phyloP scores from a whole-genome alignment of 106 monocot genomes.

The Gastrodia elata region DNA sequence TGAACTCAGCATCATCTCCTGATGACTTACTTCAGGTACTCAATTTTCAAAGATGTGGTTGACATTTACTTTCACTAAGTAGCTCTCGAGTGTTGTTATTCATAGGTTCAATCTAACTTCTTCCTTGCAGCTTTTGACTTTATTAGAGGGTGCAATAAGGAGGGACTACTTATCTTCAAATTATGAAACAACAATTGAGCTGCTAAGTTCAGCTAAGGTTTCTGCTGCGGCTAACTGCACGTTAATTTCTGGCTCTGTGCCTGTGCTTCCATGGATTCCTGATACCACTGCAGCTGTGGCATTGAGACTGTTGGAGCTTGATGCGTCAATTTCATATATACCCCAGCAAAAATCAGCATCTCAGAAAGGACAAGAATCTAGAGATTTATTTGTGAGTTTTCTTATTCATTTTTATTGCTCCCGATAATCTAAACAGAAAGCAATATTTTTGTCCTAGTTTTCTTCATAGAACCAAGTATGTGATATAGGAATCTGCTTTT shows the following conservation, averaged over 20 bases:
- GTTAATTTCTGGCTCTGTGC: conserved; percentile 32
- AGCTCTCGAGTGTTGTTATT: not conserved
- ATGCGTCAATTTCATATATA: conserved; percentile 66
- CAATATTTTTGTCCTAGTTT: not conserved
- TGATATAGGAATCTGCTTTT: not conserved
- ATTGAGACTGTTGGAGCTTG: conserved; percentile 77
- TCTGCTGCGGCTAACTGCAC: conserved; percentile 11
- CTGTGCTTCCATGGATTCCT: conserved; percentile 84
- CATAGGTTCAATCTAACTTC: too few relatives aligned
- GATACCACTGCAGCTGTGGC: conserved; percentile 62
- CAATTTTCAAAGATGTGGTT: not conserved
- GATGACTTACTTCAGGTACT: conserved; percentile 79
- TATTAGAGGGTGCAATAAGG: conserved; percentile 73
- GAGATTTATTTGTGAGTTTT: conserved; percentile 52
- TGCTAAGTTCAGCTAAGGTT: conserved; percentile 29
- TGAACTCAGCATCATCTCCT: conserved; percentile 57
- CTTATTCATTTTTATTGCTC: not conserved
- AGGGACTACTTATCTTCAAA: conserved; percentile 51
- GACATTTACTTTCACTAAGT: not conserved
- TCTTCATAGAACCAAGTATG: not conserved
- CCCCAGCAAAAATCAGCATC: conserved; percentile 50
- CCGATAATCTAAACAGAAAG: not conserved
- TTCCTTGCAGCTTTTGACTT: conserved; percentile 63
- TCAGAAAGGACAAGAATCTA: conserved; percentile 33
- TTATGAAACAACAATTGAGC: conserved; percentile 77